A percentile compares a stretch with the other conserved stretches of the same genome.
Conservation (phyloP, 805 yeast genomes). For the Saccharomycopsis synnaedendra region DNA sequence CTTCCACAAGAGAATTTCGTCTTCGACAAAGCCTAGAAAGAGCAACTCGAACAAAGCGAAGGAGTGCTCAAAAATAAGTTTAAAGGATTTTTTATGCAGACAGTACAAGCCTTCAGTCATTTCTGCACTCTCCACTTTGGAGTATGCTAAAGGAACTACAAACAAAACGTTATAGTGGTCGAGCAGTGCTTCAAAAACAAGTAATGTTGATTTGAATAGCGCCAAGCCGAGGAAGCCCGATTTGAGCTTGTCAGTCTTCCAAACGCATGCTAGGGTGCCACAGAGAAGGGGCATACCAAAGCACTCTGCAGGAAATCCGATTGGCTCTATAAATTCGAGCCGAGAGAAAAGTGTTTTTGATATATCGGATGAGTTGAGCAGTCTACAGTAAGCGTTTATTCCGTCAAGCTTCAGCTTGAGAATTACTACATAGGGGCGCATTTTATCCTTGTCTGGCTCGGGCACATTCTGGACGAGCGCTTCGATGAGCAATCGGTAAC, state of each 20-base stretch:
- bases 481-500: slow-evolving; percentile 8
- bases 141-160: slow-evolving; percentile 35
- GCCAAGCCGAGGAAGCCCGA: slow-evolving; percentile 25
- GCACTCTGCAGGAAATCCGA: slow-evolving; percentile 30
- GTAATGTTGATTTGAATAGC: slow-evolving; percentile 40
- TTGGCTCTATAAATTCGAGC: slow-evolving; percentile 5
- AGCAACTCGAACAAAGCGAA: slow-evolving; percentile 34
- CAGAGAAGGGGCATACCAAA: slow-evolving; percentile 34
- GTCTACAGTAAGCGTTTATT: slow-evolving; percentile 1
- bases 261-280: slow-evolving; percentile 32
- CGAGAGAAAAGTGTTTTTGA: not conserved
- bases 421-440: not conserved
- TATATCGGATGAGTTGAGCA: not conserved
- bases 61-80: slow-evolving; percentile 35
- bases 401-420: slow-evolving; percentile 3
- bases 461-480: slow-evolving; percentile 2
- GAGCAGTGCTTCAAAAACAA: slow-evolving; percentile 20
- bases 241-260: slow-evolving; percentile 23
- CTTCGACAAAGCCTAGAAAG: slow-evolving; percentile 22
- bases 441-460: not conserved
- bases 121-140: slow-evolving; percentile 21
- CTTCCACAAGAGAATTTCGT: slow-evolving; percentile 33
- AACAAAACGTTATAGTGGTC: slow-evolving; percentile 26
- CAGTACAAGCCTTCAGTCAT: slow-evolving; percentile 24
- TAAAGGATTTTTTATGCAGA: slow-evolving; percentile 25